These are phyloP conservation scores for Candida andamanensis DNA, from an alignment of 805 yeast species.

Conservation along the genomic window DNA sequence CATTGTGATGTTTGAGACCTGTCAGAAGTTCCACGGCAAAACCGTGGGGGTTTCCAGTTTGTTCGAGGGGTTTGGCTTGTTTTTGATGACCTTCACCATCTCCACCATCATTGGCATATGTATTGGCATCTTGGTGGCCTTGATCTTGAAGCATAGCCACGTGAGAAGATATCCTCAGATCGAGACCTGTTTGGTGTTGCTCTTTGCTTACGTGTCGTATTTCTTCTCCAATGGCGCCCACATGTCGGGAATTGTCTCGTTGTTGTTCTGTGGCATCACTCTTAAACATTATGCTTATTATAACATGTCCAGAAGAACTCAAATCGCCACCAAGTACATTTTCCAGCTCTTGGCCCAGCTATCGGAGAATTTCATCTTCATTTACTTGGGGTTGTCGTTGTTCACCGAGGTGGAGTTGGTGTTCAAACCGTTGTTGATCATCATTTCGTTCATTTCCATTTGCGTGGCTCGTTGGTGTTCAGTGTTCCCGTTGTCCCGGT, in stretches of 20 bases:
- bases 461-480: conserved; percentile 97
- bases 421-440: conserved; percentile 88
- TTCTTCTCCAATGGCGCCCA: conserved; percentile 98
- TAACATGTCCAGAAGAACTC: conserved; percentile 96
- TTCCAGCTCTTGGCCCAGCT: conserved; percentile 92
- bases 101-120: conserved; percentile 85
- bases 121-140: conserved; percentile 84
- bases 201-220: conserved; percentile 93
- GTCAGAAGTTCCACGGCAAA: conserved; percentile 92
- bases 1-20: conserved; percentile 98
- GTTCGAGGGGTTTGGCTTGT: conserved; percentile 91
- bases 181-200: conserved; percentile 85
- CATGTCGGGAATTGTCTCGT: conserved; percentile 96
- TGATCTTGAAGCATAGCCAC: conserved; percentile 86
- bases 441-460: conserved; percentile 82
- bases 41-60: conserved; percentile 65
- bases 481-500: conserved; percentile 85
- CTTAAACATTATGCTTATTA: conserved; percentile 94
- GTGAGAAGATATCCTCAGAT: conserved; percentile 94
- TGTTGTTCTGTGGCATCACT: conserved; percentile 93
- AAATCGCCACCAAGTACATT: conserved; percentile 90
- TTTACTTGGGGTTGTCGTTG: conserved; percentile 86
- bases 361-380: conserved; percentile 94
- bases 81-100: conserved; percentile 87
- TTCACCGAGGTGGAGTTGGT: conserved; percentile 96